phyloP scores from a whole-genome alignment of 257 asterid genomes.

The Solanum paucissectum region DNA sequence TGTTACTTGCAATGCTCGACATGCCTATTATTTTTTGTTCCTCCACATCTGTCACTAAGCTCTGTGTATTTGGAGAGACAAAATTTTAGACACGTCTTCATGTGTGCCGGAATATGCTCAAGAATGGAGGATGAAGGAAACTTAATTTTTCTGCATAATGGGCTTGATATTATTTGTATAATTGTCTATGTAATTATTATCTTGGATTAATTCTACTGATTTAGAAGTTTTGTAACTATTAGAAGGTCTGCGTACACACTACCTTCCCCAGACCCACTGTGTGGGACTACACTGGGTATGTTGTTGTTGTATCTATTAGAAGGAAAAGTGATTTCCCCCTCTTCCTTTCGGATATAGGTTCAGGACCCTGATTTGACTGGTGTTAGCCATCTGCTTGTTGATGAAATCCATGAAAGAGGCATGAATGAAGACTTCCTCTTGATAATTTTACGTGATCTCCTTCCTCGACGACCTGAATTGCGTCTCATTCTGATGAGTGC shows the following conservation, averaged over 20 bases:
- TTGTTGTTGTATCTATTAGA: neutral
- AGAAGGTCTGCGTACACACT: neutral
- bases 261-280: neutral
- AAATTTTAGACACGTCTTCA: neutral
- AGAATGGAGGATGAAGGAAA: neutral
- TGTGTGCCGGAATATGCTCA: neutral
- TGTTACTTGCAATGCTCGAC: neutral
- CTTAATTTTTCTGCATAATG: neutral
- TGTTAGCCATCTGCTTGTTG: conserved; percentile 80
- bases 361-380: conserved; percentile 73
- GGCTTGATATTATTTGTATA: neutral
- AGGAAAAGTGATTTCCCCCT: conserved; percentile 3
- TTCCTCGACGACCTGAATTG: conserved; percentile 90
- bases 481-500: conserved; percentile 97
- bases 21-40: neutral
- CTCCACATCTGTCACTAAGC: neutral
- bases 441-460: conserved; percentile 74
- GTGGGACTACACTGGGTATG: neutral
- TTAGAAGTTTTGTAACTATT: neutral
- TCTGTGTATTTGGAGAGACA: neutral
- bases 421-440: conserved; percentile 91
- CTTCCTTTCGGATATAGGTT: conserved; percentile 31
- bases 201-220: neutral
- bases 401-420: conserved; percentile 98
- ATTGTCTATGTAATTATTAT: neutral